Conservation (phyloP, 1,139 yeast genomes). For the Cylindricascospora bacillispora region DNA sequence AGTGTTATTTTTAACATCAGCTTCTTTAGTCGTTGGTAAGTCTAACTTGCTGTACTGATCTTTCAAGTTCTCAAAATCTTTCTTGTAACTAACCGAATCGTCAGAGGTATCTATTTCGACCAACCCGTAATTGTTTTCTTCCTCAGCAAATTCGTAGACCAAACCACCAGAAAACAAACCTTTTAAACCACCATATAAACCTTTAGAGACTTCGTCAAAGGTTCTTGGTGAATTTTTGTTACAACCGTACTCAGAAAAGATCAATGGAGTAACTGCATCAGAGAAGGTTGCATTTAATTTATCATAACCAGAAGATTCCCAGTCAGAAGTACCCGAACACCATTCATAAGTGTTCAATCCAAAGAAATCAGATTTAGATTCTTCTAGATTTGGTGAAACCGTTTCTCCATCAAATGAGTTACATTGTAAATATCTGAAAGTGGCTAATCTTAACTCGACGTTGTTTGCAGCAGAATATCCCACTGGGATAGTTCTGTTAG, state of each 20-base stretch:
- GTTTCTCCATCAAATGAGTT: constrained; percentile 32
- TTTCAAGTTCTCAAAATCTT: constrained; percentile 47
- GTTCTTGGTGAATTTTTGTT: constrained; percentile 50
- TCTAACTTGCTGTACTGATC: constrained; percentile 32
- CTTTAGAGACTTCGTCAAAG: constrained; percentile 57
- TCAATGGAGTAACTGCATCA: constrained; percentile 56
- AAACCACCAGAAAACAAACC: constrained; percentile 62
- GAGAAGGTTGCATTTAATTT: constrained; percentile 45
- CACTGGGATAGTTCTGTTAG: constrained; percentile 69
- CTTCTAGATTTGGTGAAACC: constrained; percentile 36
- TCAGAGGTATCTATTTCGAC: constrained; percentile 38
- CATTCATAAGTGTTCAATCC: constrained; percentile 88
- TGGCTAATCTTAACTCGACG: constrained; percentile 51
- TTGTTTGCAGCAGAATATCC: constrained; percentile 94
- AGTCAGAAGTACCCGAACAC: constrained; percentile 67
- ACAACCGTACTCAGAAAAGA: constrained; percentile 82
- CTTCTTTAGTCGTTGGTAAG: constrained; percentile 32
- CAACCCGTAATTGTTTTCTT: constrained; percentile 57
- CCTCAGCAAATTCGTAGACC: constrained; percentile 64
- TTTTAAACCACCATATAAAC: constrained; percentile 39
- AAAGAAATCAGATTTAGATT: constrained; percentile 69
- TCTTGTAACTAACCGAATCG: constrained; percentile 32
- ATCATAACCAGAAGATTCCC: constrained; percentile 59
- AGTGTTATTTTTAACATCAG: constrained; percentile 25
- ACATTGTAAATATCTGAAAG: constrained; percentile 77